Evolutionary conservation across 2,329 filamentous ascomycete species (phyloP).

Genomic region (Ceratocystis huliohia): DNA sequence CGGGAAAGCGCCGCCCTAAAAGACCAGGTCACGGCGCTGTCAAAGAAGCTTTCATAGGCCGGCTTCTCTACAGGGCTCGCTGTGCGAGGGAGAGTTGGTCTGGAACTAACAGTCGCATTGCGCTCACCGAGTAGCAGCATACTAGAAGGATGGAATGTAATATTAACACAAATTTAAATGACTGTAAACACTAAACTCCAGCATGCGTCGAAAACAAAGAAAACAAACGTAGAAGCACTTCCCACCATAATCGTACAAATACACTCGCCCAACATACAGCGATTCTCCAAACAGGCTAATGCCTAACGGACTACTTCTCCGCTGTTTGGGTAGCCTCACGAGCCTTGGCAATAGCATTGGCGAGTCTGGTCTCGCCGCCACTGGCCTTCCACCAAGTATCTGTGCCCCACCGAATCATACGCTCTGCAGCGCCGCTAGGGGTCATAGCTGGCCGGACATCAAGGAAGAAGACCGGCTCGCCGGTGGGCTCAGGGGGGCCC

Average conservation of each 20-base stretch:
- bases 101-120: constrained; percentile 1
- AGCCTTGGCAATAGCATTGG: neutral
- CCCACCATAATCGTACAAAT: constrained; percentile 8
- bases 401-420: constrained; percentile 76
- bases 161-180: neutral
- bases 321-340: neutral
- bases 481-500: constrained; percentile 65
- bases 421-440: constrained; percentile 66
- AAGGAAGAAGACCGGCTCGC: constrained; percentile 89
- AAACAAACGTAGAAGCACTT: neutral
- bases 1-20: constrained; percentile 37
- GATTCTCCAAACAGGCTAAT: neutral
- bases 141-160: constrained; percentile 3
- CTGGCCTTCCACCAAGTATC: constrained; percentile 89
- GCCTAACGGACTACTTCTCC: neutral
- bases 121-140: neutral
- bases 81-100: neutral
- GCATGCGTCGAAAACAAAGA: neutral
- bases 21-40: constrained; percentile 39
- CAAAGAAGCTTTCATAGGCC: constrained; percentile 21
- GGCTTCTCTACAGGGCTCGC: neutral
- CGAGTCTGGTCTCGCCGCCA: constrained; percentile 38
- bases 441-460: constrained; percentile 86
- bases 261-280: neutral
- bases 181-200: constrained; percentile 4